phyloP scores from a whole-genome alignment of 768 basidiomycete species.

The Phlebiopsis flavidoalba region DNA sequence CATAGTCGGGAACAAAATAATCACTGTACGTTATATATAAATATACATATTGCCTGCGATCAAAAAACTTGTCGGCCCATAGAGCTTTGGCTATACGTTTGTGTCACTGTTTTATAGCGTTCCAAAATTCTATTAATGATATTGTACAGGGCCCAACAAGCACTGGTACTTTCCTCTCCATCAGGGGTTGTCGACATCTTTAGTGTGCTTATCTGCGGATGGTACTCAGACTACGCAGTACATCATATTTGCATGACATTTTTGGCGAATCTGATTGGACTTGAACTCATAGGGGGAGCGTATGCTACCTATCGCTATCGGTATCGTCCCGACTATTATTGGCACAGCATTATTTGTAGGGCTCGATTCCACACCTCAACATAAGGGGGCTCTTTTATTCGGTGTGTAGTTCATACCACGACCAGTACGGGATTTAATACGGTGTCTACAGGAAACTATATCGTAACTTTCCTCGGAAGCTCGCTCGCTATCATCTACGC shows the following conservation, averaged over 20 bases:
- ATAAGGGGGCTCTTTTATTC: conserved; percentile 51
- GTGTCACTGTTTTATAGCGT: neutral
- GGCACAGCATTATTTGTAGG: conserved; percentile 44
- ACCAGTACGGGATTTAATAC: neutral
- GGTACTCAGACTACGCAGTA: conserved; percentile 58
- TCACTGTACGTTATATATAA: conserved; percentile 27
- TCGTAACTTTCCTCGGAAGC: conserved; percentile 50
- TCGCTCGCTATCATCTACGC: conserved; percentile 56
- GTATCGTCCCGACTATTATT: conserved; percentile 52
- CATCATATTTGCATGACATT: neutral
- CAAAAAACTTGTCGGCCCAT: too few species aligned
- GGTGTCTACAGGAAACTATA: conserved; percentile 34
- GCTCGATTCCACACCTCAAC: conserved; percentile 34
- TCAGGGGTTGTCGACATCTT: conserved; percentile 43
- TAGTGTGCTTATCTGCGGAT: conserved; percentile 49
- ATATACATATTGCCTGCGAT: neutral
- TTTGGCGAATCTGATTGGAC: neutral
- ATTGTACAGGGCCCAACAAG: conserved; percentile 45
- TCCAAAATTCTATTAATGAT: neutral
- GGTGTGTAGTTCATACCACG: conserved; percentile 29
- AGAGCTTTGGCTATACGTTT: conserved; percentile 49
- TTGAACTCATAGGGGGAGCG: conserved; percentile 40
- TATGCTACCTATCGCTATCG: conserved; percentile 55
- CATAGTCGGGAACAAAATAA: conserved; percentile 54
- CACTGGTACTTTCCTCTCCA: conserved; percentile 56